Evolutionary conservation across 352 stramenopile species (phyloP), one percentile per base, ranked within the genome.

Genomic region (Globisporangium iwayamae): DNA sequence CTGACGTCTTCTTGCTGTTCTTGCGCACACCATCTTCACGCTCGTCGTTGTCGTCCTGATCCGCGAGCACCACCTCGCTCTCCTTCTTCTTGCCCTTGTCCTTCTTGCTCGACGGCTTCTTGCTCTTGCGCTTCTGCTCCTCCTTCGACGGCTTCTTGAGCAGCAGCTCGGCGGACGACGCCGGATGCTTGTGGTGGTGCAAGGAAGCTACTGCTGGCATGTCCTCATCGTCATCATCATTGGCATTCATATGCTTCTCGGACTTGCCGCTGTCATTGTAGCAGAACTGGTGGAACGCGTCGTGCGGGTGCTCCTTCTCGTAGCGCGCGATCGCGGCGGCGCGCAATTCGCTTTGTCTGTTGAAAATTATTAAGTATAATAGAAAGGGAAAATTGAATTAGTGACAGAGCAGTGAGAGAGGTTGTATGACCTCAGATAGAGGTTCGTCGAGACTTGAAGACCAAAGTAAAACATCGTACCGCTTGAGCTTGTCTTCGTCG

Each of bases 271-370:
- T 71, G 48, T 89, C 81, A 25, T 83, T 87, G 51, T 82, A 85
- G 55, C 83, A 92, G 53, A 92, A 92, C 52, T 89, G 74, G 65
- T 90, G 72, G 68, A 92, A 92, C 1, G 78, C 79, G 6, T 89
- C 79, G 4, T 56, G 56, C 9, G 79, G 76, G 32, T 89, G 76
- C 53, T 92, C 81, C 18, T 82, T 64, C 38, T 81, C 70, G 55
- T 87, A 92, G 9, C 70, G 78, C 50, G 57, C 62, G 58, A 89
- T 71, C 3, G 81, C 83, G 3, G 72, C 67, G 8, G 66, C 58
- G 16, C 72, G 79, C 56, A 92, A 59, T 25, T 84, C 69, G 4
- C 73, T 59, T 58, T 89, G 83, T 39, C 72, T 79, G 16, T 11
- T 11, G 36, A 2, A 10, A 13, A 41, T 14, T 57, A 16, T 2